Conservation (phyloP, 2,329 filamentous ascomycete genomes). For the Fusarium compactum region DNA sequence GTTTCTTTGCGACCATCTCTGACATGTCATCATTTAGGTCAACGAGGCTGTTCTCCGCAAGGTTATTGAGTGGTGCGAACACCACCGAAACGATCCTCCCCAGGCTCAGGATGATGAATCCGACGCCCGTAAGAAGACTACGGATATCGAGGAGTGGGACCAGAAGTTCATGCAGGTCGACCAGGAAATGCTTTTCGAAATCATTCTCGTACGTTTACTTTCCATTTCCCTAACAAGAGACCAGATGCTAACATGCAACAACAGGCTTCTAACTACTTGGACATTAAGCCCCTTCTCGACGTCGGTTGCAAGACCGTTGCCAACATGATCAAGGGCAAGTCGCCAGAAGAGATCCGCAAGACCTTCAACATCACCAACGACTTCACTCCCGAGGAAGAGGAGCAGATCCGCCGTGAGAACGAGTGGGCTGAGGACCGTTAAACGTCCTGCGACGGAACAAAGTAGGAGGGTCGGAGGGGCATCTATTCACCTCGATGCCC, state of each 20-base stretch:
- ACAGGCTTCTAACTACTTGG: constrained; percentile 96
- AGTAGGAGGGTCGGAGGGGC: constrained; percentile 1
- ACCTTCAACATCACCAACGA: constrained; percentile 99
- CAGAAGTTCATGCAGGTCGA: constrained; percentile 99
- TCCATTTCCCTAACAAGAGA: neutral
- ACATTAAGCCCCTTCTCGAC: constrained; percentile 97
- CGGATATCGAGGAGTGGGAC: constrained; percentile 99
- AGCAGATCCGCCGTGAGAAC: constrained; percentile 93
- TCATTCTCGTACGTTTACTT: constrained; percentile 81
- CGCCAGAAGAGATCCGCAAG: constrained; percentile 98
- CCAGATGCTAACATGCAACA: constrained; percentile 38
- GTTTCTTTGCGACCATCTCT: constrained; percentile 20
- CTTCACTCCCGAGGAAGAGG: constrained; percentile 98
- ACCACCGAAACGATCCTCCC: constrained; percentile 92
- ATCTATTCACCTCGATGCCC: neutral
- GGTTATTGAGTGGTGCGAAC: constrained; percentile 97
- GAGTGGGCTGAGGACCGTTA: constrained; percentile 90
- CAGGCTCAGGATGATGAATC: constrained; percentile 87
- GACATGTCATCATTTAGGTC: constrained; percentile 65
- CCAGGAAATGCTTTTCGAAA: constrained; percentile 99
- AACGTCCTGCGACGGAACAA: constrained; percentile 36
- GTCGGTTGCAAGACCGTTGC: constrained; percentile 99
- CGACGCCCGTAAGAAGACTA: constrained; percentile 96
- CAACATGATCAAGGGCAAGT: constrained; percentile 99
- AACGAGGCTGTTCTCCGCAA: constrained; percentile 95